Evolutionary conservation across 768 basidiomycete genomes (phyloP).

Genomic region (Omphalotus guepiniiformis): DNA sequence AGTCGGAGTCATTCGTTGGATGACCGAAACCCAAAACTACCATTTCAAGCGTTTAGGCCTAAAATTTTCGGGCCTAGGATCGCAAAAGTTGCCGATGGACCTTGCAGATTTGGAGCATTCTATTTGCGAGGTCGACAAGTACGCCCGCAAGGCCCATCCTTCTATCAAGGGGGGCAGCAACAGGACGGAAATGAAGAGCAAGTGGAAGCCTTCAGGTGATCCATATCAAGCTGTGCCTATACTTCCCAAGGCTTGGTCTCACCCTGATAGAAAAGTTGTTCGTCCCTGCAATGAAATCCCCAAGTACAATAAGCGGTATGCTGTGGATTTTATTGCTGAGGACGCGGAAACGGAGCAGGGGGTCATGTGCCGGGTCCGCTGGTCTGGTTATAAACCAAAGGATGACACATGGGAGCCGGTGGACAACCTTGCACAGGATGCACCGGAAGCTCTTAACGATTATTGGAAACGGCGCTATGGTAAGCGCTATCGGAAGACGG

Average conservation of each 20-base stretch:
- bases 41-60: conserved; percentile 62
- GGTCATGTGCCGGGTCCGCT: conserved; percentile 45
- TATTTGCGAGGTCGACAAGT: conserved; percentile 78
- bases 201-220: conserved; percentile 28
- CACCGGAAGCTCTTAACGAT: conserved; percentile 33
- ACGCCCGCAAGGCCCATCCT: conserved; percentile 56
- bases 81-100: conserved; percentile 45
- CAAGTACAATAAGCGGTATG: conserved; percentile 41
- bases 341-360: conserved; percentile 34
- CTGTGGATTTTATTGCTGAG: conserved; percentile 29
- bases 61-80: conserved; percentile 47
- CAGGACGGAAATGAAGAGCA: conserved; percentile 34
- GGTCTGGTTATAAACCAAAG: conserved; percentile 48
- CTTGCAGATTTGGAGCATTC: conserved; percentile 76
- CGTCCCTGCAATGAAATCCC: conserved; percentile 29
- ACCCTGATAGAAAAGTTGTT: conserved; percentile 35
- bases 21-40: conserved; percentile 52
- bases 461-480: conserved; percentile 1
- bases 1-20: conserved; percentile 58
- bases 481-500: background rate
- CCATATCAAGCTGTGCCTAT: conserved; percentile 23
- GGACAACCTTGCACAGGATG: conserved; percentile 41
- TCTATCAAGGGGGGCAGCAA: conserved; percentile 32
- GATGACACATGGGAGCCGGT: conserved; percentile 62
- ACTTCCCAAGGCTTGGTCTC: conserved; percentile 55